Conservation (phyloP, 2,329 filamentous ascomycete genomes). For the Colletotrichum sp. region DNA sequence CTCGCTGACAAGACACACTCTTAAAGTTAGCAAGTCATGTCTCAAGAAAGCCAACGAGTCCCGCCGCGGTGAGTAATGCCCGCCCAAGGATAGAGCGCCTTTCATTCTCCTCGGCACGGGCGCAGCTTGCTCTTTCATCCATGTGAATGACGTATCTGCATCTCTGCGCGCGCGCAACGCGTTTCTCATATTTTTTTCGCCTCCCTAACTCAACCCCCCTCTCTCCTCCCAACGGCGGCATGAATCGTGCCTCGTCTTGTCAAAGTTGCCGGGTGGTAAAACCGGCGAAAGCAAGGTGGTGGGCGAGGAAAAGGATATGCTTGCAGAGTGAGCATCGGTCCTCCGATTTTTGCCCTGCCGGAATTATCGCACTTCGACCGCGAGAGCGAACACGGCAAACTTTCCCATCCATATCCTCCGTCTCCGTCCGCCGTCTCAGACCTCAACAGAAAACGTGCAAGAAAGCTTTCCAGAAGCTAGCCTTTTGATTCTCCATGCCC, state of each 20-base stretch:
- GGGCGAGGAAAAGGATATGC: background rate
- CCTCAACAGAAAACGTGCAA: background rate
- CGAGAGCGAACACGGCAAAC: background rate
- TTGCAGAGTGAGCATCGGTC: background rate
- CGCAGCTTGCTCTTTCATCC: background rate
- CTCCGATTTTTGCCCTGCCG: background rate
- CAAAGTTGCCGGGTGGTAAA: background rate
- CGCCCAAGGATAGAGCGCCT: background rate
- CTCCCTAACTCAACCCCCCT: background rate
- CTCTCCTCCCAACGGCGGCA: background rate
- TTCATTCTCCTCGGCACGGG: background rate
- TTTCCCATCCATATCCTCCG: background rate
- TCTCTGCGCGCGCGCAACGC: background rate
- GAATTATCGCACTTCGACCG: background rate
- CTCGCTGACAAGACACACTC: background rate
- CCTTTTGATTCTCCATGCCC: too few relatives aligned
- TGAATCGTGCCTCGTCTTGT: background rate
- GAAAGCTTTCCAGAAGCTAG: background rate
- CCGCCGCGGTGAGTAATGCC: background rate
- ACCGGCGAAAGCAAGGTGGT: background rate
- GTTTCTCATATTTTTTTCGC: background rate
- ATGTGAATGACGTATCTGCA: background rate
- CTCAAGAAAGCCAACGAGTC: background rate
- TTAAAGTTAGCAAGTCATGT: conserved; percentile 6
- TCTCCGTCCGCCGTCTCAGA: background rate